Conservation (phyloP, 2,329 filamentous ascomycete genomes). For the Ophiostoma fasciatum region DNA sequence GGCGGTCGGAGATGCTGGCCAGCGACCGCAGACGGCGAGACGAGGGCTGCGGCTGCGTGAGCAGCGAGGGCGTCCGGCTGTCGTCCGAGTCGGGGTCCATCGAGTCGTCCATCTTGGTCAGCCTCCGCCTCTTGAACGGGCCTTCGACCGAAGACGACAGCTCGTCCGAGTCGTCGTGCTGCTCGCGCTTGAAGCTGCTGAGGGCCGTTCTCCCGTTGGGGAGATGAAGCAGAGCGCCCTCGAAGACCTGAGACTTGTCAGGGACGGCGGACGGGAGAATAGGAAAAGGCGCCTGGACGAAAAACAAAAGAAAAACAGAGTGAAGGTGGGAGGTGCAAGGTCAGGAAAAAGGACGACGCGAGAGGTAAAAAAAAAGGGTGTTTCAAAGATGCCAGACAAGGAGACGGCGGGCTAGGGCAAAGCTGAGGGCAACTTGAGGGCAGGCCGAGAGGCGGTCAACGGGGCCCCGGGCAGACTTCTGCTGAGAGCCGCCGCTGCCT, state of each 20-base stretch:
- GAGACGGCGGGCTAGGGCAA: no score
- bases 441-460: no score
- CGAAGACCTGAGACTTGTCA: slow-evolving; percentile 4
- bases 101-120: background rate
- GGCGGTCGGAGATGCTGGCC: background rate
- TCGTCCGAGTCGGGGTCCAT: slow-evolving; percentile 5
- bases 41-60: background rate
- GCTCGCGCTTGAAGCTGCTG: slow-evolving; percentile 4
- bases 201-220: slow-evolving; percentile 12
- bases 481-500: no score
- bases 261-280: no score
- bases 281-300: background rate
- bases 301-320: background rate
- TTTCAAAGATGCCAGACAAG: background rate
- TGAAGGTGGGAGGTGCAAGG: no score
- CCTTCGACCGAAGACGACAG: background rate
- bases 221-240: slow-evolving; percentile 1
- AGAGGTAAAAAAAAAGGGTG: background rate
- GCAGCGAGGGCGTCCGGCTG: background rate
- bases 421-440: background rate
- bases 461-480: background rate
- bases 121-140: slow-evolving; percentile 6
- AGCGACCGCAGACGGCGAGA: slow-evolving; percentile 2
- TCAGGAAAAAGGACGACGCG: no score
- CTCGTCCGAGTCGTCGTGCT: slow-evolving; percentile 2